Evolutionary conservation across 2,329 filamentous ascomycete genomes (phyloP).

Genomic region (Gliomastix tumulicola): DNA sequence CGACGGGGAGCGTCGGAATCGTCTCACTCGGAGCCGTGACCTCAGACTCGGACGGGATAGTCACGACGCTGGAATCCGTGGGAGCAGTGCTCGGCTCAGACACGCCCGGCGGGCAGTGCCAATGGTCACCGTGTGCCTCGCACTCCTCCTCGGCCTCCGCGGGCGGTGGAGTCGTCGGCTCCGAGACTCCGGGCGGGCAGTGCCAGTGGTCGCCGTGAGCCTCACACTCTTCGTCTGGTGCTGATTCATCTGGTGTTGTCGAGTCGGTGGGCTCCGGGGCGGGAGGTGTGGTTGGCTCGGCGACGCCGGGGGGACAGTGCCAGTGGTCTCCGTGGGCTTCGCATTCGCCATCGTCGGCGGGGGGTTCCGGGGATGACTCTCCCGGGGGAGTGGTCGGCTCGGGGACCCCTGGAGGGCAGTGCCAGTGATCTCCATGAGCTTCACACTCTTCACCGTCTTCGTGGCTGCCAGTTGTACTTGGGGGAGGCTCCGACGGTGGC

Average conservation of each 20-base stretch:
- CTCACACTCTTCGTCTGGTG: constrained; percentile 6
- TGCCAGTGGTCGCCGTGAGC: constrained; percentile 8
- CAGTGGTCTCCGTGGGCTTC: constrained; percentile 9
- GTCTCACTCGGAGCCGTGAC: too few species aligned
- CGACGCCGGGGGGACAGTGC: constrained; percentile 5
- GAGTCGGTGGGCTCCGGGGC: too few species aligned
- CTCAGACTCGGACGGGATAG: too few species aligned
- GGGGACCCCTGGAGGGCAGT: constrained; percentile 10
- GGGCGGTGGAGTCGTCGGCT: constrained; percentile 4
- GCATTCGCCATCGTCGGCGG: constrained; percentile 1
- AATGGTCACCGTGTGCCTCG: constrained; percentile 9
- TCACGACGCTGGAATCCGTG: too few species aligned
- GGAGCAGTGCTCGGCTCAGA: neutral
- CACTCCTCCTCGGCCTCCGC: constrained; percentile 1
- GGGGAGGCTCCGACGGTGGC: neutral
- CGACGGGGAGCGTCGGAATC: too few species aligned
- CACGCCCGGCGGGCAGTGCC: constrained; percentile 5
- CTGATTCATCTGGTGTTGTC: too few species aligned
- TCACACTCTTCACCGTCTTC: too few species aligned
- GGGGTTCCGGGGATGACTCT: neutral
- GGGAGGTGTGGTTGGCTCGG: constrained; percentile 1
- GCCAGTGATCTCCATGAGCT: constrained; percentile 7
- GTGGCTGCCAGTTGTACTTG: too few species aligned
- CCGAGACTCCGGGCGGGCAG: constrained; percentile 10
- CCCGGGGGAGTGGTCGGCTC: constrained; percentile 4